A percentile compares a stretch with the other conserved stretches of the same genome.
These are phyloP conservation scores for Phytopythium helicoides DNA, from an alignment of 352 stramenopile species.

Conservation along the genomic window DNA sequence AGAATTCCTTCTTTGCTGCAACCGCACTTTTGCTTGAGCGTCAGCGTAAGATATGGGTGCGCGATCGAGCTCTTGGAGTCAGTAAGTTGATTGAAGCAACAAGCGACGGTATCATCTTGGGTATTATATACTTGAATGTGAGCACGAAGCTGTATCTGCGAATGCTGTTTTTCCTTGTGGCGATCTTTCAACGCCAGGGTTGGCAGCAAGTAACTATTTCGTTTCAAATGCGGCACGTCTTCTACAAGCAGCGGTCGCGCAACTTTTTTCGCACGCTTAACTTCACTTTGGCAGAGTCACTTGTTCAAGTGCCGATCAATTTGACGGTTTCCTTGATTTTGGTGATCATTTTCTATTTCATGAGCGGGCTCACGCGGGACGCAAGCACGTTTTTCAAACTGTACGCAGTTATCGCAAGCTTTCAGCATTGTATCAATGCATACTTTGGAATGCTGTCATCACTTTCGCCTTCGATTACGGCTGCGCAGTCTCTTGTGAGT, in stretches of 20 bases:
- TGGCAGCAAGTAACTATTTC: constrained; percentile 30
- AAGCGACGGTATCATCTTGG: constrained; percentile 58
- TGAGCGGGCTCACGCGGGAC: constrained; percentile 66
- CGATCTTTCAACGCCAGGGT: constrained; percentile 26
- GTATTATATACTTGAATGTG: constrained; percentile 39
- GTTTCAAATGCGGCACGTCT: constrained; percentile 53
- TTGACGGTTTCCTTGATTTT: constrained; percentile 49
- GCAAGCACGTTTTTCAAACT: constrained; percentile 54
- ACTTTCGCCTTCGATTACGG: constrained; percentile 29
- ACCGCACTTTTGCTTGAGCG: constrained; percentile 14
- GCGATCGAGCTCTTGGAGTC: constrained; percentile 17
- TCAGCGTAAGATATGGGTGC: constrained; percentile 22
- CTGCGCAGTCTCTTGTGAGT: constrained; percentile 22
- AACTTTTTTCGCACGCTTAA: constrained; percentile 65
- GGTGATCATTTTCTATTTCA: constrained; percentile 69
- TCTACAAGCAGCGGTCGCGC: constrained; percentile 66
- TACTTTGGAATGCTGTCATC: constrained; percentile 38
- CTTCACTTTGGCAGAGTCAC: constrained; percentile 40
- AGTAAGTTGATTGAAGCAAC: constrained; percentile 29
- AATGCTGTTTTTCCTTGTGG: constrained; percentile 23
- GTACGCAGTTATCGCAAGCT: constrained; percentile 61
- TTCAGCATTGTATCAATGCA: constrained; percentile 40
- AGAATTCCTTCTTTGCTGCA: constrained; percentile 4
- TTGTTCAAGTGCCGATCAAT: constrained; percentile 31
- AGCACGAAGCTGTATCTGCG: constrained; percentile 32